These are phyloP conservation scores for Candida wancherniae DNA, from an alignment of 805 yeast genomes.

Conservation along the genomic window DNA sequence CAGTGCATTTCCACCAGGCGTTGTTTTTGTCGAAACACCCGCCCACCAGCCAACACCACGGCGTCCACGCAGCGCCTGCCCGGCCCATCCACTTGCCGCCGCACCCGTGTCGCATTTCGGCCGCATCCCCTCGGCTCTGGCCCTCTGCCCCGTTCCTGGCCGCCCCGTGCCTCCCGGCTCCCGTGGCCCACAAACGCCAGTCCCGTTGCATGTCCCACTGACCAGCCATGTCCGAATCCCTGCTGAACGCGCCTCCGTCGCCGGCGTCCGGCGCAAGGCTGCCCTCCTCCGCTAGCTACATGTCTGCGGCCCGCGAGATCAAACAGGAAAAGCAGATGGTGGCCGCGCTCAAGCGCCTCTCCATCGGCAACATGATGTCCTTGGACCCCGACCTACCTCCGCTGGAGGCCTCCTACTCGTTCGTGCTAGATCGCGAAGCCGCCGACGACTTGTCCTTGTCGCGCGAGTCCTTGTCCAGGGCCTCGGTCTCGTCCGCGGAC, in stretches of 20 bases:
- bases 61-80: no score
- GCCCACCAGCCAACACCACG: no score
- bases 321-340: slow-evolving; percentile 72
- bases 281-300: slow-evolving; percentile 21
- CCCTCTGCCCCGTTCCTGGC: no score
- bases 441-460: slow-evolving; percentile 14
- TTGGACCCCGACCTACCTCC: slow-evolving; percentile 71
- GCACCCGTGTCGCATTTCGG: no score
- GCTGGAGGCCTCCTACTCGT: slow-evolving; percentile 20
- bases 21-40: no score
- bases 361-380: slow-evolving; percentile 57
- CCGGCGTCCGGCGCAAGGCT: no score
- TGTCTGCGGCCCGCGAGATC: slow-evolving; percentile 66
- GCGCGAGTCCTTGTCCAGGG: slow-evolving; percentile 1
- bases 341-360: slow-evolving; percentile 65
- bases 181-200: not conserved
- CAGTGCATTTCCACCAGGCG: no score
- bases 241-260: slow-evolving; percentile 6
- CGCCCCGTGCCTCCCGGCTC: not conserved
- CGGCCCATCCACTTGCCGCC: no score
- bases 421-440: slow-evolving; percentile 12
- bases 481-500: slow-evolving; percentile 3
- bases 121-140: no score
- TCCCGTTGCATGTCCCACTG: slow-evolving; percentile 1
- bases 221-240: slow-evolving; percentile 3